These are phyloP conservation scores for Xylariales sp. DNA, from an alignment of 2,329 filamentous ascomycete genomes.

Conservation along the genomic window DNA sequence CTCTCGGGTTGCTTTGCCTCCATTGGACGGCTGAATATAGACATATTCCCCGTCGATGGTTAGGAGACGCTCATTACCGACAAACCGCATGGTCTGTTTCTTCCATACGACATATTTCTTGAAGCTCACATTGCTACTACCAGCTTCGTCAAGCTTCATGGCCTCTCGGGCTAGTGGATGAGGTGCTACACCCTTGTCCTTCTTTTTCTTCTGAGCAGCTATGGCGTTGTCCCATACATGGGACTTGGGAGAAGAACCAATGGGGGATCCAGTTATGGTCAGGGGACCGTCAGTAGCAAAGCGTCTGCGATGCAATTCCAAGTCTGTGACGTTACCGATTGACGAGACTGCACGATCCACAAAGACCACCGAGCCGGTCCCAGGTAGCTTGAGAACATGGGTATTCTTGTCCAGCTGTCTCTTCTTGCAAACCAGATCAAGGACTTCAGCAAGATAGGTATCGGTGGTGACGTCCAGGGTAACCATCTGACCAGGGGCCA, in stretches of 20 bases:
- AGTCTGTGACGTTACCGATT: slow-evolving; percentile 67
- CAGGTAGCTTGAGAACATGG: slow-evolving; percentile 73
- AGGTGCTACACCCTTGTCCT: slow-evolving; percentile 49
- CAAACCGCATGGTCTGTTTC: slow-evolving; percentile 78
- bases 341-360: slow-evolving; percentile 75
- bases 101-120: slow-evolving; percentile 77
- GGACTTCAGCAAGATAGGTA: slow-evolving; percentile 76
- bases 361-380: slow-evolving; percentile 69
- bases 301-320: slow-evolving; percentile 70
- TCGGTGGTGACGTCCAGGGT: slow-evolving; percentile 74
- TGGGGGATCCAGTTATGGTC: slow-evolving; percentile 63
- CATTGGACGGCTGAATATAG: slow-evolving; percentile 71
- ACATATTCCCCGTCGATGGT: slow-evolving; percentile 83
- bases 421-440: slow-evolving; percentile 73
- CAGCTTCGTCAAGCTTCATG: slow-evolving; percentile 54
- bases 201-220: slow-evolving; percentile 43
- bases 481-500: slow-evolving; percentile 67
- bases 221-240: slow-evolving; percentile 44
- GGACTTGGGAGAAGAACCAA: slow-evolving; percentile 65
- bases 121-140: slow-evolving; percentile 50
- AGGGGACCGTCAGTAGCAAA: slow-evolving; percentile 71
- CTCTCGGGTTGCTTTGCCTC: slow-evolving; percentile 61
- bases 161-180: slow-evolving; percentile 65
- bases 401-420: slow-evolving; percentile 73
- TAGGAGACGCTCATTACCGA: slow-evolving; percentile 69